Percentiles rank a stretch among this genome's conserved stretches.
These are phyloP conservation scores for Eucalyptus caleyi DNA, from an alignment of 345 rosid species.

Conservation along the genomic window DNA sequence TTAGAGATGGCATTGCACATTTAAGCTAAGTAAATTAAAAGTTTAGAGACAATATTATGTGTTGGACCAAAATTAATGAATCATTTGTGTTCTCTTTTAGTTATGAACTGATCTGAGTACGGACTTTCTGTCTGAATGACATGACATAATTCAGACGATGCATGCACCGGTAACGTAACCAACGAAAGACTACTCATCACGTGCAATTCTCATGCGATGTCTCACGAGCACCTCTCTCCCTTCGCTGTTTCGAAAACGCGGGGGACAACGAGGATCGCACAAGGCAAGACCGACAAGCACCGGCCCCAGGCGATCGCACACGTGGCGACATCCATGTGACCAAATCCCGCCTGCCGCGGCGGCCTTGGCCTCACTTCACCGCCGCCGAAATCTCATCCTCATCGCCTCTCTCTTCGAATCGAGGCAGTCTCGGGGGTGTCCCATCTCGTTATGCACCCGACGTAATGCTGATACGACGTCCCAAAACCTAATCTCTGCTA, in stretches of 20 bases:
- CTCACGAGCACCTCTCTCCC: not conserved
- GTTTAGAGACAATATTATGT: rapidly evolving
- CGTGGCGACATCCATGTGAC: not conserved
- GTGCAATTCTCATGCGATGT: not conserved
- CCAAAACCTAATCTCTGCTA: not conserved
- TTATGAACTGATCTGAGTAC: not conserved
- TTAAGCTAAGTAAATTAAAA: too few species aligned
- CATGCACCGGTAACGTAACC: not conserved
- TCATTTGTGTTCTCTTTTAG: not conserved
- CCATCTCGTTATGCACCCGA: not conserved
- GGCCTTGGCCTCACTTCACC: not conserved
- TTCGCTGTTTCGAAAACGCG: not conserved
- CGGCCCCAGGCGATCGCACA: not conserved
- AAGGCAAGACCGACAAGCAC: not conserved
- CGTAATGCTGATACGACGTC: not conserved
- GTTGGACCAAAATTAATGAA: too few species aligned
- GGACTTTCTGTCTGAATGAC: not conserved
- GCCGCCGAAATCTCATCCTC: not conserved
- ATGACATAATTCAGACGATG: not conserved
- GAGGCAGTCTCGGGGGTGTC: not conserved
- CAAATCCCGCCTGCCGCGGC: not conserved
- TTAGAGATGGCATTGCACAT: rapidly evolving
- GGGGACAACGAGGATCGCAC: not conserved
- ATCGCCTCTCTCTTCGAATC: not conserved
- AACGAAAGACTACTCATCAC: not conserved